Percentiles rank a stretch among this genome's conserved stretches.
Conservation (phyloP, 257 asterid genomes). For the Henckelia pumila region DNA sequence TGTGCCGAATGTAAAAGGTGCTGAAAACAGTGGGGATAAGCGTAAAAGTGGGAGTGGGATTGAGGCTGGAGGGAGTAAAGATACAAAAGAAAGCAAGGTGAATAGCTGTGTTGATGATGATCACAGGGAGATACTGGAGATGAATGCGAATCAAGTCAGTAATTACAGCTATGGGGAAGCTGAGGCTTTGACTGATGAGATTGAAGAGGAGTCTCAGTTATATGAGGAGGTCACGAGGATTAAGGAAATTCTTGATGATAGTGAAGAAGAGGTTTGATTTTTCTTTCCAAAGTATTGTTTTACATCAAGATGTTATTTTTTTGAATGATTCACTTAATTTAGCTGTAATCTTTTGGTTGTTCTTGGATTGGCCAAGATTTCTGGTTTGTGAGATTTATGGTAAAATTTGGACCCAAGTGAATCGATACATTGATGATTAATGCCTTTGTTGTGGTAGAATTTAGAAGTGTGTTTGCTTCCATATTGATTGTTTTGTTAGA, state of each 20-base stretch:
- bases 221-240: slow-evolving; percentile 26
- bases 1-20: slow-evolving; percentile 22
- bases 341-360: not conserved
- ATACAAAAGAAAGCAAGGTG: slow-evolving; percentile 35
- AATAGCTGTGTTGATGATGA: slow-evolving; percentile 26
- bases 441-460: not conserved
- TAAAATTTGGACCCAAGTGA: no score
- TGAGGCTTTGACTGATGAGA: slow-evolving; percentile 34
- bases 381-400: not conserved
- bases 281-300: slow-evolving; percentile 1
- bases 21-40: slow-evolving; percentile 3
- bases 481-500: slow-evolving; percentile 1
- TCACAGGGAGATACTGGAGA: slow-evolving; percentile 22
- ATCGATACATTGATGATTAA: not conserved
- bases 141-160: slow-evolving; percentile 27
- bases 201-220: slow-evolving; percentile 28
- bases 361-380: not conserved
- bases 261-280: slow-evolving; percentile 42
- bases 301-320: not conserved
- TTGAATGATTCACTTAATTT: not conserved
- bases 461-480: slow-evolving; percentile 7
- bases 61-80: slow-evolving; percentile 28
- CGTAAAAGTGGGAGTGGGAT: slow-evolving; percentile 25
- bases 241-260: slow-evolving; percentile 46
- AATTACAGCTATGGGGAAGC: slow-evolving; percentile 28